These are phyloP conservation scores for Dryas octopetala DNA, from an alignment of 306 rosid species.

Conservation along the genomic window DNA sequence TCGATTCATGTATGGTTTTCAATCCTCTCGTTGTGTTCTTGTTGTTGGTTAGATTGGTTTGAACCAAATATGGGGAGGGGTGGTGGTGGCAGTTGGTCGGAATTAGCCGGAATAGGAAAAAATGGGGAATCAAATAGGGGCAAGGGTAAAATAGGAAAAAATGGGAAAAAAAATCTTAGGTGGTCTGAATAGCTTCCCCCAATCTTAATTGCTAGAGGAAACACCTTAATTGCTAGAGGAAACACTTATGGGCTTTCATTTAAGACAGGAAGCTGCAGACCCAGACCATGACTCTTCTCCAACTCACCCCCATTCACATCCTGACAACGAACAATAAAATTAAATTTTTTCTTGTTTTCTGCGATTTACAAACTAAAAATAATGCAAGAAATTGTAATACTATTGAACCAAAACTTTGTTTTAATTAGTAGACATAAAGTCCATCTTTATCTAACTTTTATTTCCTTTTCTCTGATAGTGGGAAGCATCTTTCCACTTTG, in stretches of 20 bases:
- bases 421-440: neutral
- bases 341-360: neutral
- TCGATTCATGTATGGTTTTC: too few relatives aligned
- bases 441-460: neutral
- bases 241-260: neutral
- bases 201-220: neutral
- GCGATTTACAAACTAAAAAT: neutral
- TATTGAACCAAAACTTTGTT: neutral
- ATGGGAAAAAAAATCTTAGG: too few relatives aligned
- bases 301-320: neutral
- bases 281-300: neutral
- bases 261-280: neutral
- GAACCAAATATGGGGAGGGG: too few relatives aligned
- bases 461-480: conserved; percentile 7
- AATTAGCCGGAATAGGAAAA: too few relatives aligned
- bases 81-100: too few relatives aligned
- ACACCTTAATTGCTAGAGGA: neutral
- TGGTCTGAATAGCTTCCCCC: too few relatives aligned
- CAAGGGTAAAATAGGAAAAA: too few relatives aligned
- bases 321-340: neutral
- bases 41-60: too few relatives aligned
- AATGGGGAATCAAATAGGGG: too few relatives aligned
- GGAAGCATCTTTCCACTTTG: neutral
- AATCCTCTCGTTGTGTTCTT: too few relatives aligned
- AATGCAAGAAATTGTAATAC: neutral